These are phyloP conservation scores for Scheffersomyces illinoinensis DNA, from an alignment of 1,139 yeast species.

Conservation along the genomic window DNA sequence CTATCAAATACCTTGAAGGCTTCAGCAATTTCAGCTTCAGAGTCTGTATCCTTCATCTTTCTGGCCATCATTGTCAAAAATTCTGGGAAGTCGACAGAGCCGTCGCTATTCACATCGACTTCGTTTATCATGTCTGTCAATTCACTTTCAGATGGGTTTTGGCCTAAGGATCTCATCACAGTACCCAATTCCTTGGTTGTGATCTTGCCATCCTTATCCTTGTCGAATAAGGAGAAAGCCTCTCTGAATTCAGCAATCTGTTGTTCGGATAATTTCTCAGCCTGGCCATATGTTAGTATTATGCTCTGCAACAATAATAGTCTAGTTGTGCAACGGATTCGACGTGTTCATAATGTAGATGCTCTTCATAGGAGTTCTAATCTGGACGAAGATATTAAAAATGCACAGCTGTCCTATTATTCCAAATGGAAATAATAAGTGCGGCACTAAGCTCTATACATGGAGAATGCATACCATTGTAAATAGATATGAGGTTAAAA, in stretches of 20 bases:
- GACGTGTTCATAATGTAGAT: background rate
- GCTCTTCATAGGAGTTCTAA: background rate
- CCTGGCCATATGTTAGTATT: slow-evolving; percentile 33
- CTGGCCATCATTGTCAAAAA: slow-evolving; percentile 87
- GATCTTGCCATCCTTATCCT: slow-evolving; percentile 93
- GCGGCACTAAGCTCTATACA: background rate
- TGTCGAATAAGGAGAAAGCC: slow-evolving; percentile 94
- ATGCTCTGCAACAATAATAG: background rate
- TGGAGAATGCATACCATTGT: background rate
- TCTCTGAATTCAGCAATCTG: slow-evolving; percentile 97
- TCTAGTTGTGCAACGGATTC: background rate
- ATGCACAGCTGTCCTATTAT: background rate
- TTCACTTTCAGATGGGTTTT: slow-evolving; percentile 95
- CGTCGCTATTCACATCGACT: slow-evolving; percentile 93
- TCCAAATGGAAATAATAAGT: background rate
- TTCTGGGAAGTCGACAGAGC: slow-evolving; percentile 90
- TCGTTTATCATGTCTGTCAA: slow-evolving; percentile 95
- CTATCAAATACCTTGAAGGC: slow-evolving; percentile 94
- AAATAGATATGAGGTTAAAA: background rate
- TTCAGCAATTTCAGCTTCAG: slow-evolving; percentile 95
- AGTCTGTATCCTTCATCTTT: slow-evolving; percentile 93
- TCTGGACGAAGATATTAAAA: background rate
- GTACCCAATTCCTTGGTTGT: slow-evolving; percentile 96
- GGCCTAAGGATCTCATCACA: slow-evolving; percentile 97
- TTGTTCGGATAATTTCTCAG: slow-evolving; percentile 90